These are phyloP conservation scores for Streptanthus diversifolius DNA, from an alignment of 345 rosid genomes.

Conservation along the genomic window DNA sequence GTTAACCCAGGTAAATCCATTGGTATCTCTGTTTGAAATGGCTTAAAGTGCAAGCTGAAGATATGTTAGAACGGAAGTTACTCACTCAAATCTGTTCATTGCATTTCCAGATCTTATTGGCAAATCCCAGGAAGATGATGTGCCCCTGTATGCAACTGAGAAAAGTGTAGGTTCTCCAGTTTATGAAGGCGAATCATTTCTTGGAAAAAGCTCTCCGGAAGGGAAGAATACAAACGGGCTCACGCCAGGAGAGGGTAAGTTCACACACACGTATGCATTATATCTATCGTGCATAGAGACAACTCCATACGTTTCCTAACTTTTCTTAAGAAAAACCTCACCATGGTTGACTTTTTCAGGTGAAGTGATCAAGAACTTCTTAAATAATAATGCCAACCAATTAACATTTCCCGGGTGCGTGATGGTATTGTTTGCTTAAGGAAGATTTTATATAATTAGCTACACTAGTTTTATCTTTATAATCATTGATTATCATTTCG, in stretches of 20 bases:
- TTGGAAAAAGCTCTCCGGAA: slow-evolving; percentile 53
- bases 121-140: slow-evolving; percentile 42
- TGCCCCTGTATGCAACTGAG: slow-evolving; percentile 68
- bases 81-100: slow-evolving; percentile 26
- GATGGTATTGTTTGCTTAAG: slow-evolving; percentile 9
- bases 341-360: slow-evolving; percentile 42
- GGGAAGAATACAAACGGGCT: slow-evolving; percentile 44
- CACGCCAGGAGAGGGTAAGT: slow-evolving; percentile 65
- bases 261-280: neutral
- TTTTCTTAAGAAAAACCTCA: slow-evolving; percentile 19
- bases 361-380: slow-evolving; percentile 57
- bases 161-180: slow-evolving; percentile 50
- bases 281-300: slow-evolving; percentile 3
- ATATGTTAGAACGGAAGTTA: slow-evolving; percentile 30
- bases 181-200: slow-evolving; percentile 76
- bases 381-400: slow-evolving; percentile 64
- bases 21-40: slow-evolving; percentile 24
- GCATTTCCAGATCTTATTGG: slow-evolving; percentile 45
- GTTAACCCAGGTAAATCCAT: slow-evolving; percentile 24
- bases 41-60: neutral
- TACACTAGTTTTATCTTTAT: neutral
- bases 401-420: slow-evolving; percentile 75
- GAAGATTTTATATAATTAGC: neutral
- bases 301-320: neutral
- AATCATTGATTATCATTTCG: neutral